These are phyloP conservation scores for Obba rivulosa DNA, from an alignment of 768 basidiomycete genomes.

Conservation along the genomic window DNA sequence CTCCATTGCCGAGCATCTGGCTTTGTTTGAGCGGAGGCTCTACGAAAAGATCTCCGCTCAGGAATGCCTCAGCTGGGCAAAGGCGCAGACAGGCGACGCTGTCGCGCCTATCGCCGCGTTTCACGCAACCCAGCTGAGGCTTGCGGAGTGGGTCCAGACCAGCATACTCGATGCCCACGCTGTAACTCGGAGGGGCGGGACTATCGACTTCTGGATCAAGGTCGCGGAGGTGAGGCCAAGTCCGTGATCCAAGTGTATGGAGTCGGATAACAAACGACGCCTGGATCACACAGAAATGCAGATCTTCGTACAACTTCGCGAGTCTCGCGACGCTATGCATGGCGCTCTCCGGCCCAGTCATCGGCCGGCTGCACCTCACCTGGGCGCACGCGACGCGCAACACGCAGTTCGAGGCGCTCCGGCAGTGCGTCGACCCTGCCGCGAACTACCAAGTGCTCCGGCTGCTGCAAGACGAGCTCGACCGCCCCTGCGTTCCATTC, in stretches of 20 bases:
- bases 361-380: conserved; percentile 53
- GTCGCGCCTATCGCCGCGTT: conserved; percentile 48
- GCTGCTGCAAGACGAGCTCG: conserved; percentile 31
- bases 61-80: conserved; percentile 69
- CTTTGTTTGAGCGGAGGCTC: conserved; percentile 63
- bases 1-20: conserved; percentile 76
- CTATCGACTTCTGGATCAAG: conserved; percentile 70
- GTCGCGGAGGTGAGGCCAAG: conserved; percentile 57
- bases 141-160: conserved; percentile 62
- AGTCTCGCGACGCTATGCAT: conserved; percentile 64
- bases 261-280: not conserved
- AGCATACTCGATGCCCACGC: conserved; percentile 51
- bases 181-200: conserved; percentile 49
- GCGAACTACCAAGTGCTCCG: conserved; percentile 57
- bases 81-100: conserved; percentile 28
- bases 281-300: conserved; percentile 50
- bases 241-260: not conserved
- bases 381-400: conserved; percentile 61
- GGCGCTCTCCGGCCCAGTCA: conserved; percentile 54
- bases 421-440: conserved; percentile 53
- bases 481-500: conserved; percentile 63
- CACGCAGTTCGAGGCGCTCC: conserved; percentile 44
- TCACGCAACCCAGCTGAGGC: conserved; percentile 54
- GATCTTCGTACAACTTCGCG: conserved; percentile 55
- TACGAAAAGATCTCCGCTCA: conserved; percentile 66